phyloP scores from a whole-genome alignment of 1,139 yeast genomes.

The Arxiozyma bovina region DNA sequence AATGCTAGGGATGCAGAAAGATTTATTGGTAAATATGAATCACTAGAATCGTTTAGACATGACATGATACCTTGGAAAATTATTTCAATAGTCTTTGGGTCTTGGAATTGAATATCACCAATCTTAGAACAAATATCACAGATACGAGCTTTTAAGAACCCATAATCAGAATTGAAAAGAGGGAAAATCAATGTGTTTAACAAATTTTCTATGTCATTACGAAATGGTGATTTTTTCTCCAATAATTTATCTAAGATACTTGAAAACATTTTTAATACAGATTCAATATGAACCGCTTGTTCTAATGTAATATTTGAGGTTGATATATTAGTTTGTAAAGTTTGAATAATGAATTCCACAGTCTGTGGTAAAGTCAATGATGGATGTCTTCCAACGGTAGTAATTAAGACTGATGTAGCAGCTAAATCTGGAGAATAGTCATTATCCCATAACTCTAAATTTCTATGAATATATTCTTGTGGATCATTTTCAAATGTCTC shows the following conservation, averaged over 20 bases:
- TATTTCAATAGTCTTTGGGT: conserved; percentile 41
- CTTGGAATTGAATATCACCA: conserved; percentile 51
- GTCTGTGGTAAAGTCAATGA: conserved; percentile 55
- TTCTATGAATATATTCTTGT: conserved; percentile 76
- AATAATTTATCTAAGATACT: conserved; percentile 55
- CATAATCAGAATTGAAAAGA: conserved; percentile 52
- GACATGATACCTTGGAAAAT: conserved; percentile 61
- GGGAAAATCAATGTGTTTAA: conserved; percentile 61
- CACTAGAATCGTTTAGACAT: conserved; percentile 45
- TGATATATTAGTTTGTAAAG: conserved; percentile 36
- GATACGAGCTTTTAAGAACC: conserved; percentile 77
- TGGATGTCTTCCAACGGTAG: conserved; percentile 59
- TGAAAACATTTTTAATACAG: conserved; percentile 71
- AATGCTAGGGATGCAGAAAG: conserved; percentile 79
- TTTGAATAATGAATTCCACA: conserved; percentile 54
- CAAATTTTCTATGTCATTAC: conserved; percentile 60
- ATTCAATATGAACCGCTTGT: conserved; percentile 67
- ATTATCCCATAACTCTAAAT: conserved; percentile 56
- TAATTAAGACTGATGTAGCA: conserved; percentile 52
- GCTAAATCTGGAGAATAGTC: conserved; percentile 62
- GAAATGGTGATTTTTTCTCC: conserved; percentile 49
- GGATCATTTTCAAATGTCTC: conserved; percentile 85
- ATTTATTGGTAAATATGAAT: conserved; percentile 59
- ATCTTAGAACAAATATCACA: conserved; percentile 69
- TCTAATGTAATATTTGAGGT: conserved; percentile 34